phyloP scores from a whole-genome alignment of 768 basidiomycete genomes.

The Russula ochroleuca region DNA sequence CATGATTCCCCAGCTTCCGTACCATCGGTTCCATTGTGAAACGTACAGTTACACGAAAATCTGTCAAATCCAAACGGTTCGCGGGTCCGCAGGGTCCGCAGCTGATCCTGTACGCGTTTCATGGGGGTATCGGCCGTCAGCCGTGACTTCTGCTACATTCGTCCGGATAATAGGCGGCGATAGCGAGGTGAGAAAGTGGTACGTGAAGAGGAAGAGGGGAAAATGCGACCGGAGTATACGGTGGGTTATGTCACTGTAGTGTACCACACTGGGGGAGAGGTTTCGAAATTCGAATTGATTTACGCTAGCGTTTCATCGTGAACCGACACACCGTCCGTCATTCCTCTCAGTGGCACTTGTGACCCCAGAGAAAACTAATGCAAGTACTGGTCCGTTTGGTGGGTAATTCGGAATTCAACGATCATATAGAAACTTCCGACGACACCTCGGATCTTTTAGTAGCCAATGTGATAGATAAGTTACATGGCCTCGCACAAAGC shows the following conservation, averaged over 20 bases:
- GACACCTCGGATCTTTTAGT: no score
- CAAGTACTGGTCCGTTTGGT: neutral
- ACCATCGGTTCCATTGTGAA: neutral
- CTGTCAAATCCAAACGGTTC: neutral
- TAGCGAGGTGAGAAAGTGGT: neutral
- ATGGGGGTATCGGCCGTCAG: neutral
- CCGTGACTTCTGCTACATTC: neutral
- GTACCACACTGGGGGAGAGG: no score
- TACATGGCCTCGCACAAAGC: no score
- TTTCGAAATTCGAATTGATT: no score
- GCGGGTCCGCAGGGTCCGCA: no score
- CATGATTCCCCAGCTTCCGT: neutral
- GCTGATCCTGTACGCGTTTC: neutral
- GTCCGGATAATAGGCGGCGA: neutral
- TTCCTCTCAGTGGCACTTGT: neutral
- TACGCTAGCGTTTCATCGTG: no score
- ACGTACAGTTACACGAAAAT: neutral
- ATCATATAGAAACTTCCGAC: neutral
- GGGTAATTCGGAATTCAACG: neutral
- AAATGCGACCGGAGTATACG: neutral
- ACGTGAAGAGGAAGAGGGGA: neutral
- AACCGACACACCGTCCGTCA: no score
- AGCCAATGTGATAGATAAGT: no score
- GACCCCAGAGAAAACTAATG: neutral
- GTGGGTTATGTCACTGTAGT: neutral